Evolutionary conservation across 805 yeast genomes (phyloP), one percentile per base, ranked within the genome.

Genomic region (Wickerhamiella spandovensis): DNA sequence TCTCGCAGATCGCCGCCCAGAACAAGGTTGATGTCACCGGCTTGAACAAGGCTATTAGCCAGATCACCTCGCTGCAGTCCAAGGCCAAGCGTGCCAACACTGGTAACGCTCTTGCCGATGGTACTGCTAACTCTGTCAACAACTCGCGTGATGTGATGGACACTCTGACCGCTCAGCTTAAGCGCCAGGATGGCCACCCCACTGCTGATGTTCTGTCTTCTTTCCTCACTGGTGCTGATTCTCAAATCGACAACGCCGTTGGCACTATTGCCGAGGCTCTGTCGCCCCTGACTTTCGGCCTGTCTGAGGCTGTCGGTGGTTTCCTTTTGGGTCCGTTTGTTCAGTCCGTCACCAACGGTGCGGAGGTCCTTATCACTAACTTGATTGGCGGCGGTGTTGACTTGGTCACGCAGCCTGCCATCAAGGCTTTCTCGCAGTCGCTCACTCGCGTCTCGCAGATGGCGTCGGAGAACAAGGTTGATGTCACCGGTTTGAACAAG

Each of bases 301-400:
- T 51, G 23, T 53, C 58, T 20, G 48, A 48, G 41, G 51, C 47
- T 3, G 44, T 57, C 35, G 59, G 56, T 30, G 49, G 56, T 46
- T 24, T 50, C 37, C 32, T 57, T 20, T 50, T 57, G 13, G 67
- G 67, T 21, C 66, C 67, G n/a, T 48, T 59, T 32, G 59, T 62
- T 48, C 66, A 64, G 53, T 56, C 64, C 2, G 51, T 61, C 22
- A 62, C 66, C 48, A 53, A 57, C 49, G 65, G 67, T 37, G 64
- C 60, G 21, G 65, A 61, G 52, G 64, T 56, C n/a, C 38, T 53
- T 38, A 50, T 61, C 32, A 56, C 61, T 17, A 60, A 56, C 47
- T 21, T 56, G 21, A 28, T 56, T 22, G 60, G 60, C 30, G 63
- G 62, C 28, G 49, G 53, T 20, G 38, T 56, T 39, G 63, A 61